Evolutionary conservation across 78 protist species (phyloP).

Genomic region (Protostelium mycophagum): DNA sequence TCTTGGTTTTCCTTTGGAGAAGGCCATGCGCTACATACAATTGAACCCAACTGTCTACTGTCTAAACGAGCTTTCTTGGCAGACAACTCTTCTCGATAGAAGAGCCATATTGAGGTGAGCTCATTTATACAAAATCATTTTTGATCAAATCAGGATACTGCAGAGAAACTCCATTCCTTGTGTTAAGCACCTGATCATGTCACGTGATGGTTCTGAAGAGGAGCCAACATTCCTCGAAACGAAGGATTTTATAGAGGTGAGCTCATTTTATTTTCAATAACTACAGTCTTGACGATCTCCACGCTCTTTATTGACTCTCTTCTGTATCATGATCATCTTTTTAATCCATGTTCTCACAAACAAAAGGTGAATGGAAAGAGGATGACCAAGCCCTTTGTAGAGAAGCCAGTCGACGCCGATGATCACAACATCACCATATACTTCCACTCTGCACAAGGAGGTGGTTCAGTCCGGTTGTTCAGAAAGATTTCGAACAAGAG

Average conservation of each 20-base stretch:
- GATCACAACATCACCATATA: slow-evolving; percentile 92
- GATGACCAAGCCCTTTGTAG: slow-evolving; percentile 91
- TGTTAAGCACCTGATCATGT: background rate
- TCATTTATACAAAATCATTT: background rate
- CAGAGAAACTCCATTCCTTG: background rate
- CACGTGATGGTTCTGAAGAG: background rate
- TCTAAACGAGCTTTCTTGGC: background rate
- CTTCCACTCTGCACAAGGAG: slow-evolving; percentile 77
- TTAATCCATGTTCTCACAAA: background rate
- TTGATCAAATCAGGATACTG: background rate
- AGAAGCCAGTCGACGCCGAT: slow-evolving; percentile 89
- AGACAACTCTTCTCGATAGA: background rate
- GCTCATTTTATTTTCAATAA: background rate
- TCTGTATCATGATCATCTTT: no score
- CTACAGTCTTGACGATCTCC: background rate
- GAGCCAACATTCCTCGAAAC: background rate
- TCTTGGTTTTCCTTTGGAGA: background rate
- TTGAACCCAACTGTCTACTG: background rate
- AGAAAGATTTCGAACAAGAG: slow-evolving; percentile 84
- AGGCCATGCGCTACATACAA: background rate
- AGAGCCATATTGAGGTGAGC: background rate
- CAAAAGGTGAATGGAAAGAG: slow-evolving; percentile 25
- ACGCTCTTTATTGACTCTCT: no score
- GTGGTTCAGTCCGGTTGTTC: slow-evolving; percentile 85
- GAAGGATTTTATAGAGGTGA: background rate